Percentiles rank a stretch among this genome's conserved stretches.
Evolutionary conservation across 306 rosid species (phyloP).

Genomic region (Cucurbita pepo): DNA sequence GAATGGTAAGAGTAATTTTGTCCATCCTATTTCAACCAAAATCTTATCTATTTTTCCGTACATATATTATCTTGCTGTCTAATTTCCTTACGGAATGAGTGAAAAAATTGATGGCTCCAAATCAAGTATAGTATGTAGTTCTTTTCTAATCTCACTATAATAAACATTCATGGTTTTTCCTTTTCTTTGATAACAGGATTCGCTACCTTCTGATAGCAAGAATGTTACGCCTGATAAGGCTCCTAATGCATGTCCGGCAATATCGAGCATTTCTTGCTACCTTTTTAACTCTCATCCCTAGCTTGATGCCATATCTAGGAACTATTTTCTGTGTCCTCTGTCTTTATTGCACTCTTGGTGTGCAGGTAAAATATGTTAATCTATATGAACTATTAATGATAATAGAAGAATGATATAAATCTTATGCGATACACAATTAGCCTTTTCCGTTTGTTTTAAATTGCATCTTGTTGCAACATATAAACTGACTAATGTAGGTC

Average conservation of each 20-base stretch:
- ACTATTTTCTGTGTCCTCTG: constrained; percentile 71
- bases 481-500: not conserved
- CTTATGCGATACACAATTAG: not conserved
- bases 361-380: constrained; percentile 47
- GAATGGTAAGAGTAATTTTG: constrained; percentile 53
- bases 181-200: constrained; percentile 46
- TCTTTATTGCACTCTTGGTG: constrained; percentile 75
- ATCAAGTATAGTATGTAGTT: not conserved
- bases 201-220: constrained; percentile 95
- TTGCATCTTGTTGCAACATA: not conserved
- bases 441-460: not conserved
- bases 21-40: not conserved
- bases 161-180: not conserved
- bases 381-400: not conserved
- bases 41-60: not conserved
- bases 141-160: not conserved
- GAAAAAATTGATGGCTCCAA: not conserved
- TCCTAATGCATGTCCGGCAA: constrained; percentile 67
- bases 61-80: not conserved
- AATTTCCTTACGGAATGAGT: not conserved
- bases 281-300: constrained; percentile 81
- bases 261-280: constrained; percentile 88
- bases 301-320: constrained; percentile 97
- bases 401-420: not conserved
- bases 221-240: constrained; percentile 77